Evolutionary conservation across 1,139 yeast genomes (phyloP), one percentile per base, ranked within the genome.

Genomic region (Geotrichum candidum): DNA sequence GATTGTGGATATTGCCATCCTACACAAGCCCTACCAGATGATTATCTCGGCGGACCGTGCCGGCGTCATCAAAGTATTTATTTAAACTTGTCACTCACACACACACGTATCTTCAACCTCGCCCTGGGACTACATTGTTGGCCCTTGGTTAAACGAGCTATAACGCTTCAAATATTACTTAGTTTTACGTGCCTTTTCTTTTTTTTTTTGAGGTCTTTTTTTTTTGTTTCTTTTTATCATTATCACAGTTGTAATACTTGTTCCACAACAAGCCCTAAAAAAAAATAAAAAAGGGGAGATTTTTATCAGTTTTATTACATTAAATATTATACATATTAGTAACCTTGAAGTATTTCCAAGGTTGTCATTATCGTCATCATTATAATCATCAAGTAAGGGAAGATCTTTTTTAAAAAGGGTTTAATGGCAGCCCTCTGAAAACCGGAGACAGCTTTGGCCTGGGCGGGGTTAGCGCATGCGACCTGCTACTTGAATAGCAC

Each of bases 1-100:
- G 2, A 77, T 87, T 38, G 80, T 79, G 1, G 86, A 78, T 53
- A 72, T 87, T 13, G 81, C 79, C 0, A 67, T 81, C 22, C 65
- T 84, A 23, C 68, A 75, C 11, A 72, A 73, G 22, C 92, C 94
- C 0, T 84, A 79, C 66, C 83, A 81, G 56, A 81, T 87, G 85
- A 71, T 87, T 6, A 75, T 88, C 1, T 78, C 87, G 0, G 89
- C 78, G 2, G 94, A 87, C 68, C 72, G 89, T 58, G 77, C 82
- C 55, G 95, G 95, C 0, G 76, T 76, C 7, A 77, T 88, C 51
- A 83, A 83, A 69, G 80, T 88, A 1, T 85, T 81, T 72, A 81
- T 79, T 69, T 83, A 70, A 61, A 2, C n/a, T 2, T 13, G 46
- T 4, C 15, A 15, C 22, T 41, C 10, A 6, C 10, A 35, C 4